These are phyloP conservation scores for Avena eriantha DNA, from an alignment of 176 grass and related monocot genomes.

Conservation along the genomic window DNA sequence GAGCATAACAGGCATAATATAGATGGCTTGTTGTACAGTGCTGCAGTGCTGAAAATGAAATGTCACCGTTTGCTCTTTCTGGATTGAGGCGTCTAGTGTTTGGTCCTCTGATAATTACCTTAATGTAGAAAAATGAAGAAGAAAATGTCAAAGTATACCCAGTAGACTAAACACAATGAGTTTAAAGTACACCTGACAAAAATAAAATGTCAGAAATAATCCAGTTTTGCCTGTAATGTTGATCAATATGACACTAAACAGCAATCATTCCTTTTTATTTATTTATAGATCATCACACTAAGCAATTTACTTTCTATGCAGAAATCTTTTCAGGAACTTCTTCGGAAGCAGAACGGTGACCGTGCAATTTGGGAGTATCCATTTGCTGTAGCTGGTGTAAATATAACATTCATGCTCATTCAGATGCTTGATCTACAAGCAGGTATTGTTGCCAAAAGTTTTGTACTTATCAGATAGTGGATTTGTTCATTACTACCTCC, in stretches of 20 bases:
- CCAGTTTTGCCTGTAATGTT: neutral
- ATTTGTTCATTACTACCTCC: conserved; percentile 1
- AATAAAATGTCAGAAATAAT: neutral
- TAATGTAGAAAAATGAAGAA: neutral
- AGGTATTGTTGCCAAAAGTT: conserved; percentile 56
- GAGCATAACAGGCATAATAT: neutral
- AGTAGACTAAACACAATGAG: too few relatives aligned
- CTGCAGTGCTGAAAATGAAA: conserved; percentile 6
- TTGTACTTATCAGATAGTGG: neutral
- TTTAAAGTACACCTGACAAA: neutral
- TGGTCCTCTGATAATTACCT: neutral
- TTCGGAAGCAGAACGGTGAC: conserved; percentile 88
- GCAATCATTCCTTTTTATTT: neutral
- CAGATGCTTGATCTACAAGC: conserved; percentile 97
- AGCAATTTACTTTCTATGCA: conserved; percentile 38
- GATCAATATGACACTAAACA: conserved; percentile 12
- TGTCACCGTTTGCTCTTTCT: neutral
- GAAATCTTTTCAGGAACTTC: conserved; percentile 91
- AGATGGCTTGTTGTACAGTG: neutral
- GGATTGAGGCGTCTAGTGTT: neutral
- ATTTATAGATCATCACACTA: neutral
- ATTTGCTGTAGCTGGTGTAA: conserved; percentile 97
- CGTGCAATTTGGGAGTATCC: conserved; percentile 97
- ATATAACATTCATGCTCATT: conserved; percentile 98
- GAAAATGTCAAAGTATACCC: neutral